These are phyloP conservation scores for Annulohypoxylon bovei DNA, from an alignment of 495 filamentous ascomycete species.

Conservation along the genomic window DNA sequence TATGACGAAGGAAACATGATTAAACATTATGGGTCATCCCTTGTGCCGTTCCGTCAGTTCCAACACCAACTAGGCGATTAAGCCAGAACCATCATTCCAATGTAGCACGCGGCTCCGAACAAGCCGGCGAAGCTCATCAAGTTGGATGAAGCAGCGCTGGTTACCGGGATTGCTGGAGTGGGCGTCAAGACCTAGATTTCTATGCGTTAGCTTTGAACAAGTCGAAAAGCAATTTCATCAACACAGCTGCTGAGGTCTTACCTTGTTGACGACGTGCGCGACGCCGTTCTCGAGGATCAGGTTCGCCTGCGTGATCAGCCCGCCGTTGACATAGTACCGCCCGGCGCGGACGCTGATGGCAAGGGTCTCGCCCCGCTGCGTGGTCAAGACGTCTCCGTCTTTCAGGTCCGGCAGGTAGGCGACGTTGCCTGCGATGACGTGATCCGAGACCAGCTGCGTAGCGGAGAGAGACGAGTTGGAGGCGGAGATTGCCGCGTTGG, in stretches of 20 bases:
- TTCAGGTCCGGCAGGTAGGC: slow-evolving; percentile 47
- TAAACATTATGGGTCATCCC: slow-evolving; percentile 9
- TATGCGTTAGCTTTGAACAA: neutral
- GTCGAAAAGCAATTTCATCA: neutral
- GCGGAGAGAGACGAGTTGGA: slow-evolving; percentile 18
- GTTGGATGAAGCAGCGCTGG: slow-evolving; percentile 1
- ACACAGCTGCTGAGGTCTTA: slow-evolving; percentile 6
- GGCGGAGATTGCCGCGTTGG: slow-evolving; percentile 36
- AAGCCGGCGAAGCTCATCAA: slow-evolving; percentile 9
- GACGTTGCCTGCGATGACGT: slow-evolving; percentile 44
- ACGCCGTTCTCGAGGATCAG: slow-evolving; percentile 51
- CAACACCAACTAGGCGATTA: neutral
- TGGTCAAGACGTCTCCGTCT: slow-evolving; percentile 46
- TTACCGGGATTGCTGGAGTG: slow-evolving; percentile 13
- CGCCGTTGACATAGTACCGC: slow-evolving; percentile 48
- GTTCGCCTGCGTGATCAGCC: slow-evolving; percentile 47
- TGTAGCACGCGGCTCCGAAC: neutral
- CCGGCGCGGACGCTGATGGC: slow-evolving; percentile 43
- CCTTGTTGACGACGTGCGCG: slow-evolving; percentile 52
- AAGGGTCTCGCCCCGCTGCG: slow-evolving; percentile 42
- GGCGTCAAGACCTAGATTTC: slow-evolving; percentile 14
- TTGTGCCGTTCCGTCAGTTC: neutral
- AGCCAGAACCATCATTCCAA: slow-evolving; percentile 14
- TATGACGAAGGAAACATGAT: neutral
- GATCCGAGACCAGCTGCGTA: slow-evolving; percentile 35